Conservation (phyloP, 2,329 filamentous ascomycete species). For the Fusarium odoratissimum region DNA sequence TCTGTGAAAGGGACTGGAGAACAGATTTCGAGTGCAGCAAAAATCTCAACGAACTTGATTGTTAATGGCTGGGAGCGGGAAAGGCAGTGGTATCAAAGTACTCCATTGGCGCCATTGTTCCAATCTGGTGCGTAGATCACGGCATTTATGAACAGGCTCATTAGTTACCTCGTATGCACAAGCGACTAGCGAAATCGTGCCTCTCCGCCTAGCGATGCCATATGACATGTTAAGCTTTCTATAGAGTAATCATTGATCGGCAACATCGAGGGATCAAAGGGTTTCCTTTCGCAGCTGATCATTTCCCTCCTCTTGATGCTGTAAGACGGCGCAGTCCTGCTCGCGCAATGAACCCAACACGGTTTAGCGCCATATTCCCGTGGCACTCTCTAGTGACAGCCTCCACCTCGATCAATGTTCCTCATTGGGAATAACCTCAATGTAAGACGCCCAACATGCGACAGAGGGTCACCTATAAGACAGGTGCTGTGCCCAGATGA, state of each 20-base stretch:
- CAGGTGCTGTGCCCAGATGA: not conserved
- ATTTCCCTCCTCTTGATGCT: not conserved
- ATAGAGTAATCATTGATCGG: rapidly evolving
- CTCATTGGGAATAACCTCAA: conserved; percentile 14
- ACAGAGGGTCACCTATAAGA: not conserved
- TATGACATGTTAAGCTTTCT: not conserved
- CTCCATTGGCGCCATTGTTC: not conserved
- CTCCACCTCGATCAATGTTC: conserved; percentile 23
- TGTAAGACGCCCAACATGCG: not conserved
- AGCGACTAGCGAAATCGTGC: not conserved
- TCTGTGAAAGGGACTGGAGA: not conserved
- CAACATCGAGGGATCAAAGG: not conserved
- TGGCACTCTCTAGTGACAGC: not conserved
- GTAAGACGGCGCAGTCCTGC: conserved; percentile 3
- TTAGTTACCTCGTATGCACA: not conserved
- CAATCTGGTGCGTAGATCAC: not conserved
- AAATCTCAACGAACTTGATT: not conserved
- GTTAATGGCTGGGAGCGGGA: not conserved
- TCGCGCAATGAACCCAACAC: conserved; percentile 15
- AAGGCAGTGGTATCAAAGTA: not conserved
- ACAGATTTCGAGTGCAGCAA: not conserved
- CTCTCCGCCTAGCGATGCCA: no score
- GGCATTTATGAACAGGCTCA: not conserved
- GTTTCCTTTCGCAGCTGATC: not conserved
- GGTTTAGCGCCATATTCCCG: not conserved